Base-by-base conservation (phyloP, 1,284 basidiomycete genomes). In the Trichosporon ovoides region DNA sequence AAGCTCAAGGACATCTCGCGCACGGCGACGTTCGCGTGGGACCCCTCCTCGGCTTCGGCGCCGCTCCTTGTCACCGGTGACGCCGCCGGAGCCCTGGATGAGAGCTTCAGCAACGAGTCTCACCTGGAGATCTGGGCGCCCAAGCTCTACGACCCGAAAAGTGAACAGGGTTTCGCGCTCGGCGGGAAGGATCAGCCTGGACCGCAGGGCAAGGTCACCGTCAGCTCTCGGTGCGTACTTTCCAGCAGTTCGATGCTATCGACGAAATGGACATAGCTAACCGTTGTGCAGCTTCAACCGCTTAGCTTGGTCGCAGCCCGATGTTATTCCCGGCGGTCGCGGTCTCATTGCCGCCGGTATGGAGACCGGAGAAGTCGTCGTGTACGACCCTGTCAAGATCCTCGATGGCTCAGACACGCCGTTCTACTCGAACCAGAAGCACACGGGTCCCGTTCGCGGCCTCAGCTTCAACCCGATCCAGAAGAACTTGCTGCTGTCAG, bases 381-480 rank as follows among this genome's bases (percentile, higher is more conserved):
- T 98, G 18, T 98, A 92, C 89, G 93, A 98, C 78, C 88, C 91
- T 18, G 82, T 82, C 35, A 88, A 91, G 79, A 89, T 97, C 64
- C 77, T 96, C 18, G 80, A 81, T 13, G 84, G 83, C 37, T 81
- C 81, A 56, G 84, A 87, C 51, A 85, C 89, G 14, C 81, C 89
- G 33, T 85, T 95, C 61, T 82, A 89, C 63, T 84, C 86, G 57
- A 97, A 92, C 76, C 87, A 87, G 57, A 88, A 86, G 36, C 95
- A 98, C 73, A 89, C 89, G 3, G 93, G 94, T 12, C 90, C 95
- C 19, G 84, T 98, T 33, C 87, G 92, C 58, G 95, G 91, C 16
- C 83, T 98, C 33, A 92, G 96, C 73, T 98, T 97, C 74, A 97
- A 96, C 73, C 87, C 88, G 1, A 86, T 93, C 57, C 91, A 96